phyloP scores from a whole-genome alignment of 257 asterid genomes.

The Coffea canephora region DNA sequence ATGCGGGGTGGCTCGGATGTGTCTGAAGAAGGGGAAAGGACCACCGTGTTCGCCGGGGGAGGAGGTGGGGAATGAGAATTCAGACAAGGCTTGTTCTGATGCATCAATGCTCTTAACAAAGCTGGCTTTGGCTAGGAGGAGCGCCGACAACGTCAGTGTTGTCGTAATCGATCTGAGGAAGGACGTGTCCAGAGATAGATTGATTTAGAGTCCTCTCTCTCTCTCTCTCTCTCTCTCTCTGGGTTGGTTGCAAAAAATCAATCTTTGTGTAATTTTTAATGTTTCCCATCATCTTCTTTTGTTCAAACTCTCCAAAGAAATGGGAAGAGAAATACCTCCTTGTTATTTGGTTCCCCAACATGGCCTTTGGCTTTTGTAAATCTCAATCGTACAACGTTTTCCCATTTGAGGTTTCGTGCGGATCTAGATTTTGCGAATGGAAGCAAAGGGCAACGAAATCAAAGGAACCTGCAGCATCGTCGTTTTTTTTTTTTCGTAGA shows the following conservation, averaged over 20 bases:
- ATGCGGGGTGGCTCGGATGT: slow-evolving; percentile 57
- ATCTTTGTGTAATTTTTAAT: not conserved
- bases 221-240: not conserved
- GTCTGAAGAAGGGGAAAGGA: slow-evolving; percentile 40
- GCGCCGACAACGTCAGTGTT: slow-evolving; percentile 63
- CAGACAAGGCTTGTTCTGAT: slow-evolving; percentile 51
- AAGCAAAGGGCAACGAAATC: too few relatives aligned
- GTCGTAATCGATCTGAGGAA: slow-evolving; percentile 57
- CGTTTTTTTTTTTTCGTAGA: too few relatives aligned
- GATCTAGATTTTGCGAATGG: too few relatives aligned
- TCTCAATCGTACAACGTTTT: too few relatives aligned
- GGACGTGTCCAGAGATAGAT: not conserved
- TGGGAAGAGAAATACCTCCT: not conserved
- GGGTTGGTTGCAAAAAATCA: not conserved
- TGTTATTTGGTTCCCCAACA: not conserved
- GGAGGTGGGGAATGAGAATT: slow-evolving; percentile 9
- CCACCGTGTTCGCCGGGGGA: slow-evolving; percentile 7
- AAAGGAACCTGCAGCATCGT: too few relatives aligned
- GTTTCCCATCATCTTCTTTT: not conserved
- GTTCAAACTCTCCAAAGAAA: not conserved
- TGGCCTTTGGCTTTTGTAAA: too few relatives aligned
- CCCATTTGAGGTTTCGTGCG: too few relatives aligned
- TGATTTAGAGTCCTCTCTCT: too few relatives aligned
- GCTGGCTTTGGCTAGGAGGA: slow-evolving; percentile 70
- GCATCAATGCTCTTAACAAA: slow-evolving; percentile 59